phyloP scores from a whole-genome alignment of 192 early-diverging fungal species.

The Backusella liffmaniae region DNA sequence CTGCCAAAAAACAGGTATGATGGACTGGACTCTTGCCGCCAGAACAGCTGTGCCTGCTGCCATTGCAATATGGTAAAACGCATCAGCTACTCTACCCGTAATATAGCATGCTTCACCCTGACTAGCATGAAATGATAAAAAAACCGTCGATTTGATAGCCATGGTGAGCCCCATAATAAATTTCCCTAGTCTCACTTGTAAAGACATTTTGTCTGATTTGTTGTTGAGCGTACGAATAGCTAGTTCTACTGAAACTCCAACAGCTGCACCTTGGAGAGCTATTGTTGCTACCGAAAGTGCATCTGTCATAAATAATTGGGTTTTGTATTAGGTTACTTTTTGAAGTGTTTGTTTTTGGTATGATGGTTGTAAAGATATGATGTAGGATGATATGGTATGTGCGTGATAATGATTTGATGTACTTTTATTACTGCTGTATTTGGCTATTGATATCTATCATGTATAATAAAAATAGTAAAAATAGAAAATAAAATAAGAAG shows the following conservation, averaged over 20 bases:
- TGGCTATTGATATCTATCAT: not conserved
- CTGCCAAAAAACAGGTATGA: conserved; percentile 22
- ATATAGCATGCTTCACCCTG: conserved; percentile 9
- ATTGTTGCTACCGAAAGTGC: conserved; percentile 12
- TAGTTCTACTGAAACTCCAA: not conserved
- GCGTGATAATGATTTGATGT: not conserved
- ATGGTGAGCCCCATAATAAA: conserved; percentile 19
- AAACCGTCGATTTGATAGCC: conserved; percentile 19
- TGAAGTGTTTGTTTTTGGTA: not conserved
- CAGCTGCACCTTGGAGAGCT: conserved; percentile 12
- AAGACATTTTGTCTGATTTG: not conserved
- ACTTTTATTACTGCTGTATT: not conserved
- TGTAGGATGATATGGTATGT: not conserved
- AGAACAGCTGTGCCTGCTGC: conserved; percentile 20
- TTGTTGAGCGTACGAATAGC: not conserved
- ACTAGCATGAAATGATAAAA: conserved; percentile 23
- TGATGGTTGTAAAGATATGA: not conserved
- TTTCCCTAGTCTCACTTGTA: conserved; percentile 15
- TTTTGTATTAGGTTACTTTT: not conserved
- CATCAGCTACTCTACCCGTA: conserved; percentile 21
- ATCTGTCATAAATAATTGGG: not conserved
- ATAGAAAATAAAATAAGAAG: not conserved
- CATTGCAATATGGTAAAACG: conserved; percentile 30
- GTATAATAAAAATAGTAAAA: not conserved
- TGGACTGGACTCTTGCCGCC: conserved; percentile 12